These are phyloP conservation scores for Hyphodiscus sp. DNA, from an alignment of 2,329 filamentous ascomycete genomes.

Conservation along the genomic window DNA sequence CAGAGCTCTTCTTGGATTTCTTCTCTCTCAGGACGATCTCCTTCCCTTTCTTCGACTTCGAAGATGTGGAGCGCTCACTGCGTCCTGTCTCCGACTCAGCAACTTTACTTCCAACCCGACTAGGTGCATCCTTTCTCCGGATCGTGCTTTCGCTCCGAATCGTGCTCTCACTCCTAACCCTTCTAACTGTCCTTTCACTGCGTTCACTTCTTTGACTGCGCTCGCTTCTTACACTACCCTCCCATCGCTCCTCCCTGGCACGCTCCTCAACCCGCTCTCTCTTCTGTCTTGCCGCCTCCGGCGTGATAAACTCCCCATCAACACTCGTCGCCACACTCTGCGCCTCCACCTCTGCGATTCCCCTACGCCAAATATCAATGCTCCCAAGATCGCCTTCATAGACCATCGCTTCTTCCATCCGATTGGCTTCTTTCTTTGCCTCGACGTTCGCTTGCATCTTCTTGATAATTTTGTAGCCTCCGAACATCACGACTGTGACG, in stretches of 20 bases:
- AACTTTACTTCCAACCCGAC: slow-evolving; percentile 14
- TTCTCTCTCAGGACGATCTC: slow-evolving; percentile 26
- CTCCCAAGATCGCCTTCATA: slow-evolving; percentile 27
- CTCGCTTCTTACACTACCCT: slow-evolving; percentile 11
- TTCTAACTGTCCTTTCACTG: slow-evolving; percentile 14
- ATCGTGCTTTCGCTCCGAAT: slow-evolving; percentile 20
- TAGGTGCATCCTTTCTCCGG: slow-evolving; percentile 1
- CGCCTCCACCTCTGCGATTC: slow-evolving; percentile 27
- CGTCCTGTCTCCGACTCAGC: slow-evolving; percentile 16
- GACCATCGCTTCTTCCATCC: slow-evolving; percentile 25
- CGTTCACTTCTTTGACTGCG: not conserved
- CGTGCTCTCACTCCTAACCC: slow-evolving; percentile 27
- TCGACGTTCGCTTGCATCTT: slow-evolving; percentile 51
- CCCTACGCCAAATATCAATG: slow-evolving; percentile 30
- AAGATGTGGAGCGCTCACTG: slow-evolving; percentile 21
- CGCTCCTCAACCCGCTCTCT: slow-evolving; percentile 21
- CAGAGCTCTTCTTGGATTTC: slow-evolving; percentile 14
- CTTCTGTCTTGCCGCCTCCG: slow-evolving; percentile 23
- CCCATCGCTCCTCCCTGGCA: slow-evolving; percentile 18
- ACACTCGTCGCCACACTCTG: slow-evolving; percentile 27
- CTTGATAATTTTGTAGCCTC: slow-evolving; percentile 96
- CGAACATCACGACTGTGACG: slow-evolving; percentile 91
- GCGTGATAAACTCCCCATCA: slow-evolving; percentile 30
- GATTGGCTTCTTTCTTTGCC: slow-evolving; percentile 18
- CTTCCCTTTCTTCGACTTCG: slow-evolving; percentile 21